Percentiles rank a stretch among this genome's conserved stretches.
phyloP scores from a whole-genome alignment of 306 rosid genomes.

The Lathyrus sativus region DNA sequence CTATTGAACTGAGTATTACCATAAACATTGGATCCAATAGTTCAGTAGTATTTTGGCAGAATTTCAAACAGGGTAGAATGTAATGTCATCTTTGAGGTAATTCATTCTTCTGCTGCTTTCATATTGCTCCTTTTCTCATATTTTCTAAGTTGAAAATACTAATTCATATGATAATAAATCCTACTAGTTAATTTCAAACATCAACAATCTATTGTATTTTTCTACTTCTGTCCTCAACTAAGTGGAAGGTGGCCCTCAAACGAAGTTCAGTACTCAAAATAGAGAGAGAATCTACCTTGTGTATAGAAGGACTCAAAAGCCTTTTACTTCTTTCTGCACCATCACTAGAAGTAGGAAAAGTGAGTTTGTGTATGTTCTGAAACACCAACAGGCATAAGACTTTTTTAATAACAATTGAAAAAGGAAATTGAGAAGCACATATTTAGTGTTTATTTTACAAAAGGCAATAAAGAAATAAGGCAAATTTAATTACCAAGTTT shows the following conservation, averaged over 20 bases:
- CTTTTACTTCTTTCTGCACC: slow-evolving; percentile 49
- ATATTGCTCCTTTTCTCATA: slow-evolving; percentile 11
- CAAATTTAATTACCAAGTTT: not conserved
- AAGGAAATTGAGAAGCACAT: slow-evolving; percentile 30
- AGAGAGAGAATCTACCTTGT: slow-evolving; percentile 62
- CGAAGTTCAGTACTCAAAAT: slow-evolving; percentile 32
- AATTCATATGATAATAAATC: slow-evolving; percentile 23
- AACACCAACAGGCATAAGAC: slow-evolving; percentile 35
- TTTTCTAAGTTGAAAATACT: slow-evolving; percentile 19
- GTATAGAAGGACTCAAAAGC: slow-evolving; percentile 67
- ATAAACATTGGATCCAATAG: slow-evolving; percentile 18
- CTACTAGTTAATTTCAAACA: slow-evolving; percentile 34
- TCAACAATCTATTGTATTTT: slow-evolving; percentile 26
- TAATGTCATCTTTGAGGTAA: slow-evolving; percentile 23
- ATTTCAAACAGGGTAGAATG: slow-evolving; percentile 12
- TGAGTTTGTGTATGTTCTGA: slow-evolving; percentile 80
- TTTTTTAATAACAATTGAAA: slow-evolving; percentile 31
- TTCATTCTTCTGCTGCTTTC: slow-evolving; percentile 13
- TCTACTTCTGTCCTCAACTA: slow-evolving; percentile 24
- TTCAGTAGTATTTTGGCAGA: slow-evolving; percentile 24
- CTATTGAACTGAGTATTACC: slow-evolving; percentile 1
- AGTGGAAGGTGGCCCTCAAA: slow-evolving; percentile 15
- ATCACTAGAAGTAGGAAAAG: slow-evolving; percentile 49
- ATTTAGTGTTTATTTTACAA: not conserved
- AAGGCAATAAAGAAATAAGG: slow-evolving; percentile 22